phyloP scores from a whole-genome alignment of 2,329 filamentous ascomycete genomes.

The Colletotrichum aenigma region DNA sequence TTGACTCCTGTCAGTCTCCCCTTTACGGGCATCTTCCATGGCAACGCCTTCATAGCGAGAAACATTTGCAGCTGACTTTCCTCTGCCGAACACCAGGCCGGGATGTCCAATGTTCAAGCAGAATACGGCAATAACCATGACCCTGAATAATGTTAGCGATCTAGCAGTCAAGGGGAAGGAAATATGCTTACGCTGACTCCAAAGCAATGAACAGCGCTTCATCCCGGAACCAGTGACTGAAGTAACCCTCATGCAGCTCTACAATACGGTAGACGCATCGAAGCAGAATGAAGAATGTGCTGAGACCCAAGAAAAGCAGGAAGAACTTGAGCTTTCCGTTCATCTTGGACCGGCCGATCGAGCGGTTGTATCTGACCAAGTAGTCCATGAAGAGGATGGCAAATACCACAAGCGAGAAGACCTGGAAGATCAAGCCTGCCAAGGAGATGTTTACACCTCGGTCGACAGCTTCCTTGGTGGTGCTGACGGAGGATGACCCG shows the following conservation, averaged over 20 bases:
- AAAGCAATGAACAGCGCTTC: conserved; percentile 47
- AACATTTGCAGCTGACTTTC: too few relatives aligned
- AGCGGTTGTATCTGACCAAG: conserved; percentile 32
- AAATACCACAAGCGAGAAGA: conserved; percentile 52
- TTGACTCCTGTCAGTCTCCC: neutral
- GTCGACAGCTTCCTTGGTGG: conserved; percentile 30
- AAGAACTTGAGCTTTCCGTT: conserved; percentile 49
- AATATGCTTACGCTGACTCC: conserved; percentile 37
- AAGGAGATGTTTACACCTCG: conserved; percentile 53
- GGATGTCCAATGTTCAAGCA: conserved; percentile 7
- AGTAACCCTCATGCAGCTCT: conserved; percentile 62
- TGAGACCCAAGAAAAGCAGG: conserved; percentile 49
- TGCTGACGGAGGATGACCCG: conserved; percentile 43
- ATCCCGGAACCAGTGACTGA: conserved; percentile 49
- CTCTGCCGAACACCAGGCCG: neutral
- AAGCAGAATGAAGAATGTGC: conserved; percentile 60
- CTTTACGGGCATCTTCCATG: neutral
- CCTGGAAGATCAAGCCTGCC: conserved; percentile 55
- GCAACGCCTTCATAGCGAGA: neutral
- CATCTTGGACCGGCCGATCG: conserved; percentile 29
- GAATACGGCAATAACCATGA: conserved; percentile 7
- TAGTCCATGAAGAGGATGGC: conserved; percentile 45
- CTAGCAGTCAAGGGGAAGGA: neutral
- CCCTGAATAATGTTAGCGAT: neutral
- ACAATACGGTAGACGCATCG: conserved; percentile 63